Evolutionary conservation across 2,329 filamentous ascomycete genomes (phyloP).

Genomic region (Verticillium nubilum): DNA sequence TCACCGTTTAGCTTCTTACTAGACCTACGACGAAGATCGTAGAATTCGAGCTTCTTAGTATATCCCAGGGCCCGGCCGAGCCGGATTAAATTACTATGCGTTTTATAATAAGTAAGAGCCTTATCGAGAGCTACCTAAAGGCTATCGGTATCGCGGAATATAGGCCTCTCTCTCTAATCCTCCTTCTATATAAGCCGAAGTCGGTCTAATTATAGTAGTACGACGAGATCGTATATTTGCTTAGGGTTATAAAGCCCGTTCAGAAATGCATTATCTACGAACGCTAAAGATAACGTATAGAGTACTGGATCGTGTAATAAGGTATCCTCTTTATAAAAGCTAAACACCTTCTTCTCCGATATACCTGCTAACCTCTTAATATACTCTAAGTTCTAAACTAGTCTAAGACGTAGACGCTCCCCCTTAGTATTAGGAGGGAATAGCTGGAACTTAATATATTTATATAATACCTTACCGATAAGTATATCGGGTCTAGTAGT

Average conservation of each 20-base stretch:
- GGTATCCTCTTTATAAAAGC: conserved; percentile 16
- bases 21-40: conserved; percentile 15
- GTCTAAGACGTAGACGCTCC: conserved; percentile 9
- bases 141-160: conserved; percentile 16
- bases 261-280: conserved; percentile 17
- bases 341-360: conserved; percentile 17
- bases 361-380: conserved; percentile 17
- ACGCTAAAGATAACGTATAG: conserved; percentile 16
- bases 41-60: conserved; percentile 17
- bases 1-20: conserved; percentile 19
- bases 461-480: conserved; percentile 16
- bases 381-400: conserved; percentile 16
- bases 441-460: conserved; percentile 18
- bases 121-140: conserved; percentile 14
- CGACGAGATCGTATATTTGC: conserved; percentile 17
- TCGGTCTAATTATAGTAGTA: conserved; percentile 11
- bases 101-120: conserved; percentile 31
- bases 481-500: conserved; percentile 17
- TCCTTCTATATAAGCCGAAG: conserved; percentile 16
- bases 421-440: conserved; percentile 14
- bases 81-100: conserved; percentile 25
- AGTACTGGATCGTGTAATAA: conserved; percentile 13
- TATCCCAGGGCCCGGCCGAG: conserved; percentile 20
- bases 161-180: conserved; percentile 11
- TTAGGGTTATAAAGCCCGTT: conserved; percentile 13